These are phyloP conservation scores for Pelagomonas calceolata DNA, from an alignment of 108 stramenopile species.

Conservation along the genomic window DNA sequence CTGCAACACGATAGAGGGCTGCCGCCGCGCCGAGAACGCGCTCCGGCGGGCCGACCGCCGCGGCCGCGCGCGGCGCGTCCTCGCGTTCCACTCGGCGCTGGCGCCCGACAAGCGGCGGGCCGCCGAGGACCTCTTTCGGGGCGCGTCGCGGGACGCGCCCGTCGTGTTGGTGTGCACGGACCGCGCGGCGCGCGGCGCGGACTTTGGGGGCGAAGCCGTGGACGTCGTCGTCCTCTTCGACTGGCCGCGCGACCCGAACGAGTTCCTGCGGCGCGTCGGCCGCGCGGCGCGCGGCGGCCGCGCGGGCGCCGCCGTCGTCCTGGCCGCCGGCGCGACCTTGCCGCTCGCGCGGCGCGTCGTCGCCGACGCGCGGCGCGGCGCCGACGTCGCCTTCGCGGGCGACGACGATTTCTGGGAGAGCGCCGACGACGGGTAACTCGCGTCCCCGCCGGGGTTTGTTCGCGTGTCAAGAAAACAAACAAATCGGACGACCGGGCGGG, in stretches of 20 bases:
- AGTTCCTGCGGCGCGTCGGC: constrained; percentile 80
- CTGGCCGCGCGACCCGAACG: constrained; percentile 83
- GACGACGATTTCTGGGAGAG: too few species aligned
- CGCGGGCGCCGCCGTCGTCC: constrained; percentile 62
- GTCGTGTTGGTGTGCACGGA: constrained; percentile 83
- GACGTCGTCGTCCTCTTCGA: constrained; percentile 88
- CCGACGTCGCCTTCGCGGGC: too few species aligned
- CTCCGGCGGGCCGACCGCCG: constrained; percentile 64
- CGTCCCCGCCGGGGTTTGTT: too few species aligned
- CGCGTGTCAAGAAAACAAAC: too few species aligned
- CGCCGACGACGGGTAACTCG: too few species aligned
- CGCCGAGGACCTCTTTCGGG: constrained; percentile 48
- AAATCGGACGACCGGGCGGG: too few species aligned
- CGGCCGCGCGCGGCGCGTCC: constrained; percentile 39
- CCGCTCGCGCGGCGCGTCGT: constrained; percentile 7
- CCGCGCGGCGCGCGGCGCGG: constrained; percentile 84
- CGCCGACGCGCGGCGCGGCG: too few species aligned
- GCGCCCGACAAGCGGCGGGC: constrained; percentile 47
- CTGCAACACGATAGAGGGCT: constrained; percentile 89
- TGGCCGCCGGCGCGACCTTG: constrained; percentile 31
- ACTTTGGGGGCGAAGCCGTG: constrained; percentile 58
- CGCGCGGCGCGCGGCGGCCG: constrained; percentile 83
- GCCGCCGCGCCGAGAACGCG: constrained; percentile 78
- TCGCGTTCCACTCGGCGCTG: constrained; percentile 78
- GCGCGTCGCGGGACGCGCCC: constrained; percentile 3